A percentile compares a stretch with the other conserved stretches of the same genome.
phyloP scores from a whole-genome alignment of 495 filamentous ascomycete genomes.

The Cladorrhinum samala region DNA sequence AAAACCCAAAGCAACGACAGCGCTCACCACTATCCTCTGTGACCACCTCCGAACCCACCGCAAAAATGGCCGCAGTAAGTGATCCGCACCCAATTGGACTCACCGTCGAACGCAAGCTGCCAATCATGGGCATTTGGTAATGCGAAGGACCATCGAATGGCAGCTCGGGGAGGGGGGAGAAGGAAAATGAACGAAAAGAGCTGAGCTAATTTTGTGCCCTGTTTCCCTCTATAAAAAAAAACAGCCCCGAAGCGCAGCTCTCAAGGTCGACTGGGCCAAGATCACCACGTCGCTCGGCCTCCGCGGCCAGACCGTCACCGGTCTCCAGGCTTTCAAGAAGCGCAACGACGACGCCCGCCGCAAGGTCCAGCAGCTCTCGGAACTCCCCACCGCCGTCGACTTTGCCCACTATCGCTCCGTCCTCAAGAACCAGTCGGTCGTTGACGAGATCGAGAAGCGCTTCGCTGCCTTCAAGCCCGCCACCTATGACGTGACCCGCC shows the following conservation, averaged over 20 bases:
- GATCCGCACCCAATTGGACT: constrained; percentile 21
- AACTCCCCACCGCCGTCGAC: constrained; percentile 78
- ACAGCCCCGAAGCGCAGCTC: constrained; percentile 86
- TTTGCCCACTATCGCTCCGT: constrained; percentile 84
- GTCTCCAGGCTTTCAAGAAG: constrained; percentile 96
- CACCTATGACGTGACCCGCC: constrained; percentile 81
- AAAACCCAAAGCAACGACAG: constrained; percentile 26
- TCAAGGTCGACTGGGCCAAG: constrained; percentile 98
- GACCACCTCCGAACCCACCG: constrained; percentile 43
- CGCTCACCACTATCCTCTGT: constrained; percentile 41
- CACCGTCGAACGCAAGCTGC: no score
- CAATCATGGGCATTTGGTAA: no score
- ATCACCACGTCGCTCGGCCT: constrained; percentile 88
- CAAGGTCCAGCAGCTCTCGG: constrained; percentile 71
- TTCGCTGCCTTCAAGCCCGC: constrained; percentile 84
- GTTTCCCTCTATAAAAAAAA: constrained; percentile 15
- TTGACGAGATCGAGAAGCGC: constrained; percentile 95
- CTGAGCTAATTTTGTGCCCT: constrained; percentile 46
- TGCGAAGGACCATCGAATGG: no score
- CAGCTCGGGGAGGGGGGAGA: neutral
- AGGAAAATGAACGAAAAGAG: constrained; percentile 2
- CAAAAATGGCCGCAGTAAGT: constrained; percentile 89
- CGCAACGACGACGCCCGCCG: constrained; percentile 98
- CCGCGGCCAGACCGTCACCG: constrained; percentile 83
- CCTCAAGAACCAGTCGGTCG: constrained; percentile 88